Conservation (phyloP, 73 alveolate genomes). For the Loxodes magnus region DNA sequence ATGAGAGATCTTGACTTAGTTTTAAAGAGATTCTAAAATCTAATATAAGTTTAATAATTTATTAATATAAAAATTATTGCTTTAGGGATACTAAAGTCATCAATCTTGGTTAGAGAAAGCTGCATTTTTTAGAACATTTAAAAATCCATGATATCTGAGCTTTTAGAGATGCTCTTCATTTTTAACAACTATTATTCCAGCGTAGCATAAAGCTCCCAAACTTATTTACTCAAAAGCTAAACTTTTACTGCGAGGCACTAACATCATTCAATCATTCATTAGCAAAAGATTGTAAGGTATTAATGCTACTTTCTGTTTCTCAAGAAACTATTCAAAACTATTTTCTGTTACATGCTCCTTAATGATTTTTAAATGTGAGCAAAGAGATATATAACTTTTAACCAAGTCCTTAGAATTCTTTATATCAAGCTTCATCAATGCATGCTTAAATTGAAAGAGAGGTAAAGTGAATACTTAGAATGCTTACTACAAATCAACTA, state of each 20-base stretch:
- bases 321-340: too few species aligned
- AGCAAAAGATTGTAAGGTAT: constrained; percentile 11
- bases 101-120: not conserved
- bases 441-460: constrained; percentile 6
- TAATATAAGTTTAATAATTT: too few species aligned
- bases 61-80: too few species aligned
- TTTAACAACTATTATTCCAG: constrained; percentile 11
- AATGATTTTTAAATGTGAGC: not conserved
- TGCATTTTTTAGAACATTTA: constrained; percentile 13
- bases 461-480: constrained; percentile 3
- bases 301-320: too few species aligned
- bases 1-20: too few species aligned
- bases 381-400: not conserved
- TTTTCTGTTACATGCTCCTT: too few species aligned
- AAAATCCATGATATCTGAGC: constrained; percentile 13
- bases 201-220: constrained; percentile 1
- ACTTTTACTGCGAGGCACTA: constrained; percentile 7
- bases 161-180: constrained; percentile 14
- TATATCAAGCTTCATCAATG: not conserved
- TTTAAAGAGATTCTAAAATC: too few species aligned
- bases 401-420: not conserved
- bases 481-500: too few species aligned
- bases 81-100: too few species aligned
- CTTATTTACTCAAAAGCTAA: not conserved
- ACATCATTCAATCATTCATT: constrained; percentile 4